Conservation (phyloP, 2,329 filamentous ascomycete genomes). For the Colletotrichum godetiae region DNA sequence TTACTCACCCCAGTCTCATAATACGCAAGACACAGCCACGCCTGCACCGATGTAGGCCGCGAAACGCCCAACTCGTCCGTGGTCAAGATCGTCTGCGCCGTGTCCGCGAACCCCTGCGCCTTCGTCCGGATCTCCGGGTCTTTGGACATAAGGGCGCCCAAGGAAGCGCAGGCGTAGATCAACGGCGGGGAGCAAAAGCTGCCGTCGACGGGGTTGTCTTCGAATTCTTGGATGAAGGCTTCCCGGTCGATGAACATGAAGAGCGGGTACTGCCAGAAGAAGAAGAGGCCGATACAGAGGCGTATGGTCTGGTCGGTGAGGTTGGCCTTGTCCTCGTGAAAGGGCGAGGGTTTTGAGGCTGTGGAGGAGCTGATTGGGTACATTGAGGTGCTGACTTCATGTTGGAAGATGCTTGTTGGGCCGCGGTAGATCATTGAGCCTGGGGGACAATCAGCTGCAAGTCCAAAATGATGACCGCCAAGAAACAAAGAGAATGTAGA, state of each 20-base stretch:
- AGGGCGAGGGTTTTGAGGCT: not conserved
- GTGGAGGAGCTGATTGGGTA: not conserved
- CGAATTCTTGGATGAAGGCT: conserved; percentile 37
- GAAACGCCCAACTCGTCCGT: conserved; percentile 37
- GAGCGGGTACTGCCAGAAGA: conserved; percentile 44
- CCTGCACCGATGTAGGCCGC: conserved; percentile 40
- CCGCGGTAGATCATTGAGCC: conserved; percentile 36
- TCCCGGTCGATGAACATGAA: conserved; percentile 47
- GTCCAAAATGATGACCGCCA: too few species aligned
- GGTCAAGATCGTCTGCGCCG: conserved; percentile 42
- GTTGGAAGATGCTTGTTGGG: conserved; percentile 42
- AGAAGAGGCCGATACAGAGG: conserved; percentile 39
- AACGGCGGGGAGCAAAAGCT: conserved; percentile 43
- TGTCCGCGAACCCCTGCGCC: conserved; percentile 33
- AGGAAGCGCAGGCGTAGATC: conserved; percentile 38
- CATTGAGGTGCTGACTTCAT: not conserved
- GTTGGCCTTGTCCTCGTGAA: not conserved
- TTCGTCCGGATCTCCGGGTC: conserved; percentile 21
- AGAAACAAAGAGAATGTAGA: too few species aligned
- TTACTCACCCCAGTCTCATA: conserved; percentile 43
- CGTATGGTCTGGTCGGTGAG: conserved; percentile 17
- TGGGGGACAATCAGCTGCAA: not conserved
- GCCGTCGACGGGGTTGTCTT: conserved; percentile 25
- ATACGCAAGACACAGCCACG: conserved; percentile 41
- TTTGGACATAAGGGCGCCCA: conserved; percentile 39